These are phyloP conservation scores for Neoascochyta sp. DNA, from an alignment of 2,329 filamentous ascomycete genomes.

Conservation along the genomic window DNA sequence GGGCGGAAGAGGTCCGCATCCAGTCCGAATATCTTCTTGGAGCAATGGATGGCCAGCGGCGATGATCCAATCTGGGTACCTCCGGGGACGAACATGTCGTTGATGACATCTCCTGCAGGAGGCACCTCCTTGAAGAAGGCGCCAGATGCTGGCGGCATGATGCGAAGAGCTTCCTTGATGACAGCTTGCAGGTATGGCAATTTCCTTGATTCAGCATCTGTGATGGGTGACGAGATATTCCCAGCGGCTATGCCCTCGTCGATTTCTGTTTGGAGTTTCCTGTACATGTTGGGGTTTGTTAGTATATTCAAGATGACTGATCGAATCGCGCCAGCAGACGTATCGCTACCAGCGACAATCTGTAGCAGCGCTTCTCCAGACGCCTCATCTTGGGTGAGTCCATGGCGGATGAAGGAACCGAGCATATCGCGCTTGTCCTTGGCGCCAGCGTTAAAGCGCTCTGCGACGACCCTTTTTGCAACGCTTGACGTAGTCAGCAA, in stretches of 20 bases:
- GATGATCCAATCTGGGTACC: constrained; percentile 6
- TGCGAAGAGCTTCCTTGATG: constrained; percentile 30
- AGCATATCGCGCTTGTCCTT: constrained; percentile 51
- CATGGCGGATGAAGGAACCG: constrained; percentile 47
- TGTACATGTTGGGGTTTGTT: constrained; percentile 45
- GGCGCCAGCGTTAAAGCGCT: no score
- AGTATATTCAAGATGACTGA: constrained; percentile 50
- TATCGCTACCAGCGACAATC: constrained; percentile 54
- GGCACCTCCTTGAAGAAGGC: constrained; percentile 34
- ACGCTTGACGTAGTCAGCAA: constrained; percentile 19
- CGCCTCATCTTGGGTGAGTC: constrained; percentile 41
- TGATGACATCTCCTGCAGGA: not conserved
- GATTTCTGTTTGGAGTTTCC: constrained; percentile 45
- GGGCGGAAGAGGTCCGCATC: constrained; percentile 52
- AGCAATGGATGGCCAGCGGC: constrained; percentile 3
- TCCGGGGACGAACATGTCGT: constrained; percentile 1
- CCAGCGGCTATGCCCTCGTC: constrained; percentile 36
- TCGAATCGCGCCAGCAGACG: constrained; percentile 53
- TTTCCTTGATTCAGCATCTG: constrained; percentile 10
- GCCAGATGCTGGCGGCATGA: constrained; percentile 15
- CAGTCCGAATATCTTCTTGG: constrained; percentile 57
- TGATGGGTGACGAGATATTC: constrained; percentile 40
- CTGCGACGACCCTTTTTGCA: constrained; percentile 46
- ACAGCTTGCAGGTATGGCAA: constrained; percentile 29
- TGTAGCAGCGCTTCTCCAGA: constrained; percentile 44